These are phyloP conservation scores for Blumeriella jaapii DNA, from an alignment of 2,329 filamentous ascomycete genomes.

Conservation along the genomic window DNA sequence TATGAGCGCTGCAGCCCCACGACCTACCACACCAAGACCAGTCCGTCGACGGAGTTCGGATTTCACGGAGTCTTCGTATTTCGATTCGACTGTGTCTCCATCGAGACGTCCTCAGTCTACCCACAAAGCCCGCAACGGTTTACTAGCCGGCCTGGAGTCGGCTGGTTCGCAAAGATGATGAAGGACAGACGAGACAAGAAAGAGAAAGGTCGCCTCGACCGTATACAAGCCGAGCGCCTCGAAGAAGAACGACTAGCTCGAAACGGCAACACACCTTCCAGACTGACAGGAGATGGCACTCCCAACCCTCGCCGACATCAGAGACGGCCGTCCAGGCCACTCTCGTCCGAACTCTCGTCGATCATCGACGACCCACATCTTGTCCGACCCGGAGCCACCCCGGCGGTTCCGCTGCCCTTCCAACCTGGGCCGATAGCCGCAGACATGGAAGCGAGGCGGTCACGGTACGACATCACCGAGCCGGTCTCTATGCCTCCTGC, in stretches of 20 bases:
- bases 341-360: constrained; percentile 25
- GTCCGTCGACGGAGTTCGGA: constrained; percentile 39
- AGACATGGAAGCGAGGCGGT: constrained; percentile 26
- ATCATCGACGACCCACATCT: constrained; percentile 24
- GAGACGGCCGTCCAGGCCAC: constrained; percentile 13
- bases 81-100: constrained; percentile 44
- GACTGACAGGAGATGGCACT: constrained; percentile 54
- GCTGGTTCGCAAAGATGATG: constrained; percentile 56
- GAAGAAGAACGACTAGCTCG: constrained; percentile 49
- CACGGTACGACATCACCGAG: constrained; percentile 28
- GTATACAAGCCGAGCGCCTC: constrained; percentile 32
- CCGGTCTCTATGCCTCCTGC: constrained; percentile 41
- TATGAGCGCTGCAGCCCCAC: constrained; percentile 35
- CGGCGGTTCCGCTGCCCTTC: constrained; percentile 16
- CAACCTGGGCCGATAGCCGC: constrained; percentile 14
- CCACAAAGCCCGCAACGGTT: constrained; percentile 31
- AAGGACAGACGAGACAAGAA: constrained; percentile 40
- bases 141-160: constrained; percentile 51
- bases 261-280: constrained; percentile 38
- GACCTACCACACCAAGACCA: constrained; percentile 27
- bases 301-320: constrained; percentile 34
- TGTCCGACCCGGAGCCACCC: constrained; percentile 32
- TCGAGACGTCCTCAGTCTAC: constrained; percentile 42
- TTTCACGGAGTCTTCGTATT: constrained; percentile 32
- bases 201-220: constrained; percentile 28